phyloP scores from a whole-genome alignment of 78 protist species.

The Dictyostelium intermedium region DNA sequence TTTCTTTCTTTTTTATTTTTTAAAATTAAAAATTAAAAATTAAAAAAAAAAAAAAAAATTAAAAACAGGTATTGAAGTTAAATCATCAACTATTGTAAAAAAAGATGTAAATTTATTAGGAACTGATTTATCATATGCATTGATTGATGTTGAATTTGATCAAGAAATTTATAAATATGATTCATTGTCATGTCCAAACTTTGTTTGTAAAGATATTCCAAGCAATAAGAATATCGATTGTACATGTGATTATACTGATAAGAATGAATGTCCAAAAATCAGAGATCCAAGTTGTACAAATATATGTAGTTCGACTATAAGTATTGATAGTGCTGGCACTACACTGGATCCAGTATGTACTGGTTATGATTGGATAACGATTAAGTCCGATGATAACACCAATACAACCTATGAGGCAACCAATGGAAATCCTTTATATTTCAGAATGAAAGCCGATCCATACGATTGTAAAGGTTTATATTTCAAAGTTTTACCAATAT shows the following conservation, averaged over 20 bases:
- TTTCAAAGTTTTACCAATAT: neutral
- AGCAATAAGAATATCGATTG: neutral
- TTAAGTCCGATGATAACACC: neutral
- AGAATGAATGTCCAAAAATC: neutral
- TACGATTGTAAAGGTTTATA: constrained; percentile 26
- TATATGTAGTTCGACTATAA: neutral
- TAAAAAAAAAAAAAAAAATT: neutral
- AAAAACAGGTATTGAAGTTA: neutral
- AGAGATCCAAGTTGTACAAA: neutral
- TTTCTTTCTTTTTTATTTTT: neutral
- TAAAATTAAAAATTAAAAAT: too few relatives aligned
- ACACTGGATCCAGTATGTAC: neutral
- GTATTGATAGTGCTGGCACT: neutral
- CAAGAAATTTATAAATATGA: neutral
- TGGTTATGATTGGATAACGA: neutral
- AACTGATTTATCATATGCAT: constrained; percentile 18
- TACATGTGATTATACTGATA: constrained; percentile 55
- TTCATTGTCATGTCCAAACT: constrained; percentile 31
- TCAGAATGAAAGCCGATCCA: constrained; percentile 29
- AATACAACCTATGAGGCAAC: neutral
- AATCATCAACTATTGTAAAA: neutral
- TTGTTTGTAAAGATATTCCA: neutral
- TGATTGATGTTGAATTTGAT: constrained; percentile 37
- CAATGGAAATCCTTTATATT: neutral
- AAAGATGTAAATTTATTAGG: constrained; percentile 29